Evolutionary conservation across 768 basidiomycete genomes (phyloP).

Genomic region (Fibroporia radiculosa): DNA sequence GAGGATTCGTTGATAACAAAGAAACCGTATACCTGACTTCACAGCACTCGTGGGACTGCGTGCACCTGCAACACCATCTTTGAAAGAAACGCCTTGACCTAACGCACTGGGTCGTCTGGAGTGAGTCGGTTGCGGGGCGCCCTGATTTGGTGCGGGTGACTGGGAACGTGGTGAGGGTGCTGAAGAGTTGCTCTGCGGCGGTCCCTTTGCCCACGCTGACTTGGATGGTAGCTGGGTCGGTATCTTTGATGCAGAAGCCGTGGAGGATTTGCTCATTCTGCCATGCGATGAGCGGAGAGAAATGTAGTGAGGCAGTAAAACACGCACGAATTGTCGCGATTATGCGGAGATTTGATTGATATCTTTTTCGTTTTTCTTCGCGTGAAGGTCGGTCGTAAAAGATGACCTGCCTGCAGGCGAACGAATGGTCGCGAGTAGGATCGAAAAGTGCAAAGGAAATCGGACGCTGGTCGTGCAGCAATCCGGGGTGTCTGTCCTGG

Average conservation of each 20-base stretch:
- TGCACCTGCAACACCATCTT: conserved; percentile 72
- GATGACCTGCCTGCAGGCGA: conserved; percentile 91
- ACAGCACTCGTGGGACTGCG: conserved; percentile 53
- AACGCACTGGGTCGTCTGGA: conserved; percentile 75
- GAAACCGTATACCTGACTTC: conserved; percentile 49
- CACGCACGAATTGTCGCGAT: conserved; percentile 33
- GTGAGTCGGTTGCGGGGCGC: conserved; percentile 39
- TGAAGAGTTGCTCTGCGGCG: conserved; percentile 56
- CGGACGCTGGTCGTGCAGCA: conserved; percentile 26
- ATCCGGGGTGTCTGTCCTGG: conserved; percentile 25
- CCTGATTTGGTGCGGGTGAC: conserved; percentile 54
- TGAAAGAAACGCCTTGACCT: conserved; percentile 62
- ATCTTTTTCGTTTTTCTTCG: conserved; percentile 46
- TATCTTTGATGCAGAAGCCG: conserved; percentile 65
- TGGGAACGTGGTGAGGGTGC: conserved; percentile 65
- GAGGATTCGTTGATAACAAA: conserved; percentile 8
- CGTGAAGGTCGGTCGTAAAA: conserved; percentile 73
- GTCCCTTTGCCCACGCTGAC: conserved; percentile 91
- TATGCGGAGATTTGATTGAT: conserved; percentile 37
- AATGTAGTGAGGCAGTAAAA: conserved; percentile 10
- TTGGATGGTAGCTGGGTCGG: conserved; percentile 65
- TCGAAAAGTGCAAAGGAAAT: conserved; percentile 15
- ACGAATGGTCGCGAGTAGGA: conserved; percentile 34
- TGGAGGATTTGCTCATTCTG: conserved; percentile 93
- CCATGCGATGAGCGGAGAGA: conserved; percentile 2